A percentile compares a stretch with the other conserved stretches of the same genome.
Evolutionary conservation across 179 eudicot species (phyloP).

Genomic region (Silene coronaria): DNA sequence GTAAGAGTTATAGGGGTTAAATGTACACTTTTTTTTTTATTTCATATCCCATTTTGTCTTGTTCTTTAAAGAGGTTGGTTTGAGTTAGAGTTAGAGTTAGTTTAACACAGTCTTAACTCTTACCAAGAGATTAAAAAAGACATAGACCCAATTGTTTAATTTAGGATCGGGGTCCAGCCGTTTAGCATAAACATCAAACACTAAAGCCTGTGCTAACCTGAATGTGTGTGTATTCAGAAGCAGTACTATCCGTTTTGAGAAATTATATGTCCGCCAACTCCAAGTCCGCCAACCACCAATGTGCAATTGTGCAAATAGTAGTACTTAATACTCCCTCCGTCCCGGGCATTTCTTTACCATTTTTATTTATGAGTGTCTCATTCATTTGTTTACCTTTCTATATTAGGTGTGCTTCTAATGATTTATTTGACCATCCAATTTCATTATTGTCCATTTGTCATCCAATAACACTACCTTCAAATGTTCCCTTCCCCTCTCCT

Average conservation of each 20-base stretch:
- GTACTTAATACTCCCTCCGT: too few relatives aligned
- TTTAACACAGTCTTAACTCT: not conserved
- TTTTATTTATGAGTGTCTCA: too few relatives aligned
- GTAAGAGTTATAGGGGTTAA: not conserved
- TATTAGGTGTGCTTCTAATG: too few relatives aligned
- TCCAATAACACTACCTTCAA: too few relatives aligned
- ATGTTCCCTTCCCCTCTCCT: too few relatives aligned
- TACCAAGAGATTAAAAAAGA: not conserved
- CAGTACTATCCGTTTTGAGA: not conserved
- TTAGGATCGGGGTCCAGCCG: not conserved
- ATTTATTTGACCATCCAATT: too few relatives aligned
- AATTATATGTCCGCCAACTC: not conserved
- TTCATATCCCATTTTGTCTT: not conserved
- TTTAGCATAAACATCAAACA: not conserved
- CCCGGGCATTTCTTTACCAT: too few relatives aligned
- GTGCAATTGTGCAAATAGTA: too few relatives aligned
- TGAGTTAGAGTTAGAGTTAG: not conserved
- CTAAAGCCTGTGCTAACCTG: not conserved
- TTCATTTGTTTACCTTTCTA: too few relatives aligned
- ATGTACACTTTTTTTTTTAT: not conserved
- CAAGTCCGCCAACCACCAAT: too few relatives aligned
- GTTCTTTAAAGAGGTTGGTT: not conserved
- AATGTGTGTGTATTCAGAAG: not conserved
- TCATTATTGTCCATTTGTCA: too few relatives aligned
- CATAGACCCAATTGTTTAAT: not conserved